Evolutionary conservation across 805 yeast genomes (phyloP), one percentile per base, ranked within the genome.

Genomic region (Tetrapisispora phaffii): DNA sequence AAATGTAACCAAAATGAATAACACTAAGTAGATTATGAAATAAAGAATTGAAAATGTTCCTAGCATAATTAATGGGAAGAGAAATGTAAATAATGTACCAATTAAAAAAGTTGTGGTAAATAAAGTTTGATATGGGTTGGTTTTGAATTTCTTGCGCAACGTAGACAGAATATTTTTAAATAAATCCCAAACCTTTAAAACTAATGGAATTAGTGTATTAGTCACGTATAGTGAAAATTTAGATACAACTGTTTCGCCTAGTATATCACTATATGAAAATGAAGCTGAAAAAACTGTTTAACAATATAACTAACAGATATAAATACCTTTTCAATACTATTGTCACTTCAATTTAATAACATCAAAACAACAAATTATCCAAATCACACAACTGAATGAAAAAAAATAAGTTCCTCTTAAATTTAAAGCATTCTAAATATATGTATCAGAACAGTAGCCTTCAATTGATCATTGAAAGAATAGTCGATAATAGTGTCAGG

Each of bases 61-160:
- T 51, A 57, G 51, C 40, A 55, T 44, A 10, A 31, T n/a, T 15
- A 35, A 28, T 3, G 38, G 38, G 16, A 42, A n/a, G n/a, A 35
- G n/a, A 20, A 35, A 9, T 3, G 44, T 31, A 2, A 29, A 28
- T 2, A 29, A 35, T 20, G 32, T 16, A 7, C 44, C 44, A 29
- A 35, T 13, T n/a, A 31, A 34, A 20, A 42, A 42, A 2, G 44
- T 34, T 16, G 32, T 20, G 26, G 46, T 41, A 31, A 55, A 49
- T n/a, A 51, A 28, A 9, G 60, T 56, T n/a, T 45, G 45, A 29
- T 50, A 53, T 15, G 61, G 61, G 37, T 48, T 53, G 17, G 48
- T 45, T 32, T 47, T 52, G 24, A 49, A 57, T 26, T 51, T 46
- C 15, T 44, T 34, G 8, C 41, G 32, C 15, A 49, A 16, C 19